Evolutionary conservation across 495 filamentous ascomycete species (phyloP), one percentile per base, ranked within the genome.

Genomic region (Xylaria flabelliformis): DNA sequence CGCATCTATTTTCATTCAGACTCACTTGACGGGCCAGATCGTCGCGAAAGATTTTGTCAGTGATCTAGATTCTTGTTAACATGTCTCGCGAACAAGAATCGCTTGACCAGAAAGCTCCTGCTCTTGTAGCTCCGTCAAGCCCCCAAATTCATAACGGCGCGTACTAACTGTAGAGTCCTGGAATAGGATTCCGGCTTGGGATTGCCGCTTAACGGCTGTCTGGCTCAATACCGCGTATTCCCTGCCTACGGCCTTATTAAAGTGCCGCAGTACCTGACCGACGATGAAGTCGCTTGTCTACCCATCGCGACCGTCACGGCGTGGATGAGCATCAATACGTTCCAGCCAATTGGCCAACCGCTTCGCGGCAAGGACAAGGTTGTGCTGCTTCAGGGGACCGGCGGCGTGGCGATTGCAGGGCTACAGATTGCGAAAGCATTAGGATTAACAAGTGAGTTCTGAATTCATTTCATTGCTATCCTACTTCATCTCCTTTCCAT

Each of bases 311-410:
- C 76, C 1, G 71, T 85, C 50, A 86, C 85, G 66, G 84, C 82
- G 6, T 87, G 84, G 83, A 85, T 84, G 81, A 74, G 81, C 0
- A 72, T 86, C 41, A 82, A 83, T 69, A 79, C 80, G 10, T 80
- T 83, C 76, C 72, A 83, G 12, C 84, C 86, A 3, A 71, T 85
- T n/a, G 83, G 83, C 0, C 63, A 77, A 26, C 53, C 66, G 13
- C 32, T 66, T 32, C 26, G 13, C 12, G 72, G 71, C 55, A 63
- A 74, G 62, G 58, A 64, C 55, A 50, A 75, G 39, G n/a, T 63
- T 17, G 74, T 87, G 5, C 58, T 87, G 34, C 76, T 84, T n/a
- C 83, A 86, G 74, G 84, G 83, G 0, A 86, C 82, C 5, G 84
- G 83, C 0, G 83, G 83, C 7, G 83, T 85, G 21, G 61, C 73